Evolutionary conservation across 2,329 filamentous ascomycete species (phyloP).

Genomic region (Fonsecaea multimorphosa): DNA sequence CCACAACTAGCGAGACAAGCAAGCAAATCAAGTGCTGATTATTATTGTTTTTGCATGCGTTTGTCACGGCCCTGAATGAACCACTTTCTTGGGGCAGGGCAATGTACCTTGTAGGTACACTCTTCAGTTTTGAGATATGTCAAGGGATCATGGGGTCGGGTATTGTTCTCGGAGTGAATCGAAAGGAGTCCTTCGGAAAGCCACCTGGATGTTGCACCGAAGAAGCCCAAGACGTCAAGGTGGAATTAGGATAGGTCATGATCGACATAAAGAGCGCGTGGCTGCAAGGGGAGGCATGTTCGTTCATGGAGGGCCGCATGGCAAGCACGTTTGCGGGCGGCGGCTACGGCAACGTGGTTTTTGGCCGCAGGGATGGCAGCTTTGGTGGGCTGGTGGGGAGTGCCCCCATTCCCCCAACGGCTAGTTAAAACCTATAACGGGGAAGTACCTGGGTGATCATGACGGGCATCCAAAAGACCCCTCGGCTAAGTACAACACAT

Average conservation of each 20-base stretch:
- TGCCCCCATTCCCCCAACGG: slow-evolving; percentile 3
- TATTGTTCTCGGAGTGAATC: background rate
- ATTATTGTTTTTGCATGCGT: background rate
- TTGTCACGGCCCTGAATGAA: background rate
- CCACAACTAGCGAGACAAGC: background rate
- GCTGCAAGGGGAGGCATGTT: slow-evolving; percentile 10
- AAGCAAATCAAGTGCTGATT: slow-evolving; percentile 12
- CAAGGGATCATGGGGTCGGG: background rate
- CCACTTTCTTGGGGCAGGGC: background rate
- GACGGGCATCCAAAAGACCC: background rate
- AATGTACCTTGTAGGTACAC: too few relatives aligned
- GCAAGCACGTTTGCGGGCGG: slow-evolving; percentile 15
- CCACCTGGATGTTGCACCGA: background rate
- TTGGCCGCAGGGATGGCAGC: background rate
- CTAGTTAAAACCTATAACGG: background rate
- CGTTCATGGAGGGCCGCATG: slow-evolving; percentile 11
- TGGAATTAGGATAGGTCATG: slow-evolving; percentile 15
- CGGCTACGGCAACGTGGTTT: slow-evolving; percentile 7
- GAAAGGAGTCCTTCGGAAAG: background rate
- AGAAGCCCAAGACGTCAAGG: slow-evolving; percentile 15
- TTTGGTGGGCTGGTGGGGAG: slow-evolving; percentile 3
- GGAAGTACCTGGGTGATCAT: slow-evolving; percentile 6
- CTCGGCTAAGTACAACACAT: background rate
- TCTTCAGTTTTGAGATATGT: background rate
- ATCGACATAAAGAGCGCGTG: slow-evolving; percentile 19